phyloP scores from a whole-genome alignment of 2,329 filamentous ascomycete genomes.

The Talaromyces funiculosus region DNA sequence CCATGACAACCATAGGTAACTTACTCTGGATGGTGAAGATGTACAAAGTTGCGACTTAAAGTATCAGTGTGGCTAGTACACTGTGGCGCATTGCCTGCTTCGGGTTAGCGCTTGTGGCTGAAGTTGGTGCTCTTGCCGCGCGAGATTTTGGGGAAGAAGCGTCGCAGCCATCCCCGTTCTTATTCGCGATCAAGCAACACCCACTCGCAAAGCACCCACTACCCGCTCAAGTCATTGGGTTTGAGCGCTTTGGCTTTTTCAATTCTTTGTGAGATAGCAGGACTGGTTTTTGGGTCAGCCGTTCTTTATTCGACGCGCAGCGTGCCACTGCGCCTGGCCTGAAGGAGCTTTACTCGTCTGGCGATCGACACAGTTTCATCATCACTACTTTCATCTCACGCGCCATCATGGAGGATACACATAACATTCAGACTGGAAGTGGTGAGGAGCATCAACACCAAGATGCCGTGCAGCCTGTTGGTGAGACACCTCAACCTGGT shows the following conservation, averaged over 20 bases:
- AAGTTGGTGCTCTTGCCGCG: slow-evolving; percentile 13
- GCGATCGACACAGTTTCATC: slow-evolving; percentile 27
- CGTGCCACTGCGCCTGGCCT: slow-evolving; percentile 7
- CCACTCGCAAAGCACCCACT: slow-evolving; percentile 3
- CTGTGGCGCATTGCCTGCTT: slow-evolving; percentile 5
- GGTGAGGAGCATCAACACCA: slow-evolving; percentile 25
- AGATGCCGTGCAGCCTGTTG: slow-evolving; percentile 25
- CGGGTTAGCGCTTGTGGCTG: slow-evolving; percentile 10
- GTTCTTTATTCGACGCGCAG: slow-evolving; percentile 7
- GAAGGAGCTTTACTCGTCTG: slow-evolving; percentile 16
- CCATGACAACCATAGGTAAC: too few species aligned
- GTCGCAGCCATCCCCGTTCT: slow-evolving; percentile 13
- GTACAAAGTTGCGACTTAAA: neutral
- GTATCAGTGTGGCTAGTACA: neutral
- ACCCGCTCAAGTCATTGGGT: slow-evolving; percentile 9
- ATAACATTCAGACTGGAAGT: slow-evolving; percentile 22
- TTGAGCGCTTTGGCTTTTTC: neutral
- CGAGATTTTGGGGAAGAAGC: slow-evolving; percentile 18
- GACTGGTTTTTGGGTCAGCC: neutral
- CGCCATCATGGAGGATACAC: slow-evolving; percentile 35
- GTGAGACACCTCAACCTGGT: slow-evolving; percentile 27
- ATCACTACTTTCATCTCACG: slow-evolving; percentile 22
- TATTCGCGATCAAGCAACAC: slow-evolving; percentile 15
- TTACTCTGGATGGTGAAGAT: neutral
- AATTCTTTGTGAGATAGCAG: neutral